Evolutionary conservation across 306 rosid genomes (phyloP), one percentile per base, ranked within the genome.

Genomic region (Hippophae tibetana): DNA sequence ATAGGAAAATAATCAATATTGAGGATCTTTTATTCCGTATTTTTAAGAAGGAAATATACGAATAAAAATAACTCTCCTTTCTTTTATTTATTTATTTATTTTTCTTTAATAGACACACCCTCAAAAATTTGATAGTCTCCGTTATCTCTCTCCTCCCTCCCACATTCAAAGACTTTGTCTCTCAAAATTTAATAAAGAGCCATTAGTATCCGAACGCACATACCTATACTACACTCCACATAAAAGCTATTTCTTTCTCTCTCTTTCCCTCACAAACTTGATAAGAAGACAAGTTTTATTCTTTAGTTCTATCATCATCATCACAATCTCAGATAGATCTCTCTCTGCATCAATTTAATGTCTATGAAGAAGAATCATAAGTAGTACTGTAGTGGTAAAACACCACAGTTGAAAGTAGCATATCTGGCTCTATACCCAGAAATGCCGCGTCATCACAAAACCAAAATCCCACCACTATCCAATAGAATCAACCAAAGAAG

Each of bases 211-310:
- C 55, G 6, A 63, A 56, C 6, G 14, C 67, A 13, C 66, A 5
- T 69, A 42, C 42, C 23, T 18, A 18, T 18, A 18, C 7, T 47
- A 42, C 50, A n/a, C 64, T 49, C 72, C 47, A 31, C 72, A 67
- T 67, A 56, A 69, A 69, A 73, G 52, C 74, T 47, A 64, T n/a
- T 65, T 58, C 69, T 71, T 69, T 57, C 69, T 52, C 63, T 45
- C 59, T 48, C 12, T 23, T 52, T 44, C 27, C 42, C 43, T 18
- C 25, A 48, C 25, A 64, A 26, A 13, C 52, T 41, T 5, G 62
- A 59, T 38, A 69, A 78, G 65, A 69, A 72, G 82, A 74, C 84
- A 76, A 72, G 42, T 45, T 63, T 63, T 46, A 31, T 43, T 62
- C 61, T 64, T 55, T 54, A 60, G 53, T 76, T 56, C 54, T 60